Base-by-base conservation (phyloP, 2,329 filamentous ascomycete genomes). In the Albophoma yamanashiensis region DNA sequence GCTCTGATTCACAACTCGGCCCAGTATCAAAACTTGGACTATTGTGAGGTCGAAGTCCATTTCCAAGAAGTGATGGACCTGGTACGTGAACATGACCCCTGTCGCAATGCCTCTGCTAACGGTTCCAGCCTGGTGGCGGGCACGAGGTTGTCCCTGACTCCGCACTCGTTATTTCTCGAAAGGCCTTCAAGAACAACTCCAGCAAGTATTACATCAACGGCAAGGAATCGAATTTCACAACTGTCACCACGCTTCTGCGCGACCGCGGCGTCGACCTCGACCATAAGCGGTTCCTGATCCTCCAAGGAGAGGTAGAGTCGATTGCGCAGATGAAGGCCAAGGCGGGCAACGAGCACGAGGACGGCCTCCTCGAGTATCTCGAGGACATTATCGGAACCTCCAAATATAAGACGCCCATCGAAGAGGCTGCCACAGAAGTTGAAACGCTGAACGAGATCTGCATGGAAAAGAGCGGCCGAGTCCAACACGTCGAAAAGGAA, bases 291-390 rank as follows among this genome's bases (percentile, higher is more conserved):
- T 99, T 99, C 76, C 78, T 99, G 59, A 99, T 99, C 69, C 78
- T 99, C 14, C 94, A 99, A 74, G 94, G 94, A 69, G 94, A 99
- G 73, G 94, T 99, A 61, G 94, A 99, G 73, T 97, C 93, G 0
- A 99, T 99, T 70, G 93, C 94, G 8, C 94, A 97, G 75, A 99
- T 99, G 94, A 99, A 99, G 75, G 82, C 95, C 22, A 99, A 99
- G 74, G 94, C 95, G 4, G 87, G 83, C 50, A 93, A 91, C 67
- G 94, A 99, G 72, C 93, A 97, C 69, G 94, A 99, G 62, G 94
- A 99, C 68, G 94, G 94, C 15, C 82, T 99, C 4, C 81, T 99
- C 22, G 94, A 99, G 73, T 99, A 99, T 65, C 84, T 99, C 0
- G 94, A 99, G 73, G 94, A 99, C 69, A 99, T 99, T 63, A 97